Conservation (phyloP, 257 asterid genomes). For the Cynanchum wilfordii region DNA sequence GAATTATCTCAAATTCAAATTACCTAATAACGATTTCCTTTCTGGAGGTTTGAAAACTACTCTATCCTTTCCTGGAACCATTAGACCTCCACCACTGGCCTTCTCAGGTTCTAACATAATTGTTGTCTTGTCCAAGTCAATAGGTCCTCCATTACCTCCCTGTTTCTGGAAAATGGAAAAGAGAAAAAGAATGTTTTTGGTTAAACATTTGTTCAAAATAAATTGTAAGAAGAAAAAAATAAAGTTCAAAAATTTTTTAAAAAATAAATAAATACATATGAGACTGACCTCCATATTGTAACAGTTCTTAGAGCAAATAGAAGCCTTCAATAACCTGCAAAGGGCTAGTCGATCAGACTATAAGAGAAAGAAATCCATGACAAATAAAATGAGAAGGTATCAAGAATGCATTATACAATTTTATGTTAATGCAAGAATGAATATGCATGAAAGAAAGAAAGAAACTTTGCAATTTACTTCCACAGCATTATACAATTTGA, state of each 20-base stretch:
- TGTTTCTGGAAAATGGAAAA: constrained; percentile 21
- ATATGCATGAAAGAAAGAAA: not conserved
- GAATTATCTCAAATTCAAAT: not conserved
- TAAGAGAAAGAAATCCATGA: not conserved
- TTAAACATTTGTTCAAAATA: not conserved
- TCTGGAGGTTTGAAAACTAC: constrained; percentile 57
- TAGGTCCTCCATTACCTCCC: constrained; percentile 23
- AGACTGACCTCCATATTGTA: constrained; percentile 18
- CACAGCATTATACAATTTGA: too few species aligned
- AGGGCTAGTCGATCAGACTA: not conserved
- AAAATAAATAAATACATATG: not conserved
- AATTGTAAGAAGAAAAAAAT: not conserved
- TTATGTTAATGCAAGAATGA: not conserved
- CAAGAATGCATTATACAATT: not conserved
- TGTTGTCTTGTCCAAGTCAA: constrained; percentile 44
- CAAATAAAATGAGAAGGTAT: not conserved
- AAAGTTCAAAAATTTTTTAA: not conserved
- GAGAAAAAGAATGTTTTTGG: not conserved
- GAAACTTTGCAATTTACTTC: not conserved
- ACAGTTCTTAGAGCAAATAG: not conserved
- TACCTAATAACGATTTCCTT: constrained; percentile 74
- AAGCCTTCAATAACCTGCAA: constrained; percentile 9
- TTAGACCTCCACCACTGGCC: constrained; percentile 52
- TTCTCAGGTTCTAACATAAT: constrained; percentile 62
- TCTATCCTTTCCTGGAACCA: constrained; percentile 57